Evolutionary conservation across 108 stramenopile genomes (phyloP).

Genomic region (Skeletonema grethae): DNA sequence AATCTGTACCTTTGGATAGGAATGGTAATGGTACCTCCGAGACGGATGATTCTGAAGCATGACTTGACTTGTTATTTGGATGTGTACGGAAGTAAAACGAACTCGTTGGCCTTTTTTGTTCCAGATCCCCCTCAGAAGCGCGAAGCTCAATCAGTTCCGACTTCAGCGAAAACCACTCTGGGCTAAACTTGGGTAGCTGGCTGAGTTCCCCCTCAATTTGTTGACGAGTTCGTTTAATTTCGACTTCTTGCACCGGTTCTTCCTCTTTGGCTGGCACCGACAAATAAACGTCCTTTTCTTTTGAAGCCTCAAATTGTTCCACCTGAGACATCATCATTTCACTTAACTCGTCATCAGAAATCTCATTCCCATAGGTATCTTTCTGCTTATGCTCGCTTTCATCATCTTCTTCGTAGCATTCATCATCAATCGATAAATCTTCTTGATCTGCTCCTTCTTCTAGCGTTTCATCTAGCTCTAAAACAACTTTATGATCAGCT

Average conservation of each 20-base stretch:
- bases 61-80: not conserved
- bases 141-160: slow-evolving; percentile 3
- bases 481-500: not conserved
- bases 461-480: not conserved
- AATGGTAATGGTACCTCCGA: not conserved
- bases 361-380: not conserved
- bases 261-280: not conserved
- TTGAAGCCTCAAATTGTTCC: not conserved
- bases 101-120: not conserved
- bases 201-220: not conserved
- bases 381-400: not conserved
- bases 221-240: not conserved
- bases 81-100: slow-evolving; percentile 5
- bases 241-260: not conserved
- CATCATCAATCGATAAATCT: not conserved
- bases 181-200: not conserved
- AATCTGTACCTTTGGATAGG: not conserved
- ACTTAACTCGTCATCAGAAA: not conserved
- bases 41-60: not conserved
- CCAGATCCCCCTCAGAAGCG: not conserved
- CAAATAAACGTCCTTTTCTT: not conserved
- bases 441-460: not conserved
- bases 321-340: not conserved
- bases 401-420: not conserved
- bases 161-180: not conserved